These are phyloP conservation scores for Diaporthe capsici DNA, from an alignment of 2,329 filamentous ascomycete genomes.

Conservation along the genomic window DNA sequence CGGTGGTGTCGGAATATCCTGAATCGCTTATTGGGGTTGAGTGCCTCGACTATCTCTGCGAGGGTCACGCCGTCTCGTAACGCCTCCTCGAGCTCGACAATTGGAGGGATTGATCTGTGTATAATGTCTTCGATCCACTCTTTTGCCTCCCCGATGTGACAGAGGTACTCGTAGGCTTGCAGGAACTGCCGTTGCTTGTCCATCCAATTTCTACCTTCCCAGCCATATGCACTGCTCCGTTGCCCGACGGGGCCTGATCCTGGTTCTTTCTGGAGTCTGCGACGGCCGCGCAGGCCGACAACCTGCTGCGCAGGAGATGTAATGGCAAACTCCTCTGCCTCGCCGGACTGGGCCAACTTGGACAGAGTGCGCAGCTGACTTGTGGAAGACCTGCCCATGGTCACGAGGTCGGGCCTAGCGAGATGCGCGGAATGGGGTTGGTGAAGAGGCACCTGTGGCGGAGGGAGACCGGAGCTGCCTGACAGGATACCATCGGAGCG, in stretches of 20 bases:
- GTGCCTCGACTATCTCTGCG: slow-evolving; percentile 91
- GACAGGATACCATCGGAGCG: slow-evolving; percentile 67
- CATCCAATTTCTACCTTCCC: slow-evolving; percentile 96
- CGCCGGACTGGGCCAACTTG: slow-evolving; percentile 81
- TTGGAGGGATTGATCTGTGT: slow-evolving; percentile 86
- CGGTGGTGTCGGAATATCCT: slow-evolving; percentile 89
- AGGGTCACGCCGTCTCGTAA: slow-evolving; percentile 93
- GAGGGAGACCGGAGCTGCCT: slow-evolving; percentile 51
- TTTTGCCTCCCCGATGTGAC: slow-evolving; percentile 98
- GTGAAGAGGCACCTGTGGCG: slow-evolving; percentile 53
- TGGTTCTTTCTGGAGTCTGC: slow-evolving; percentile 81
- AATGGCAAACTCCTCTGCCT: slow-evolving; percentile 85
- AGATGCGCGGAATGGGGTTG: slow-evolving; percentile 63
- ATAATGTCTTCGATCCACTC: slow-evolving; percentile 98
- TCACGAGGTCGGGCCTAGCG: slow-evolving; percentile 80
- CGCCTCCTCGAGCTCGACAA: slow-evolving; percentile 93
- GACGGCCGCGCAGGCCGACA: slow-evolving; percentile 85
- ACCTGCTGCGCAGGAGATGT: slow-evolving; percentile 87
- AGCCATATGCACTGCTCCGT: slow-evolving; percentile 70
- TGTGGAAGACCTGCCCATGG: slow-evolving; percentile 89
- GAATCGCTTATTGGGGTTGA: slow-evolving; percentile 81
- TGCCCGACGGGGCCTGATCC: slow-evolving; percentile 62
- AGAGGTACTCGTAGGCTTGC: slow-evolving; percentile 97
- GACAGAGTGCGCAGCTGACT: slow-evolving; percentile 90
- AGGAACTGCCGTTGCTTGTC: slow-evolving; percentile 97